Evolutionary conservation across 495 filamentous ascomycete species (phyloP).

Genomic region (Cenococcum geophilum): DNA sequence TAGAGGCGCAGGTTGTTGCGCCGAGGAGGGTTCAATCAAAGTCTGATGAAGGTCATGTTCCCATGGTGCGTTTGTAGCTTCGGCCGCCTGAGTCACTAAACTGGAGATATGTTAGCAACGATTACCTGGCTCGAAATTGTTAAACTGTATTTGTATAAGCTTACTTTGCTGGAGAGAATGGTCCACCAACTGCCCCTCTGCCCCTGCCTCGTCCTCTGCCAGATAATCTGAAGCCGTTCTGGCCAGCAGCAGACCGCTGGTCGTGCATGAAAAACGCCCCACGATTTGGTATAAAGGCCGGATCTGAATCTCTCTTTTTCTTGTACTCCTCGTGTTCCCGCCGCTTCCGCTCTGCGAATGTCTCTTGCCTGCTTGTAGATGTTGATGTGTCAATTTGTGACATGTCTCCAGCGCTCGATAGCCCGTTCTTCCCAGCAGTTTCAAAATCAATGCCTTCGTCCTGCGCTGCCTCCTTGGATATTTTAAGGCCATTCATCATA

Average conservation of each 20-base stretch:
- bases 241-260: conserved; percentile 68
- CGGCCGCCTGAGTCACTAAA: conserved; percentile 45
- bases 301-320: conserved; percentile 81
- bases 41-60: conserved; percentile 92
- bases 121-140: neutral
- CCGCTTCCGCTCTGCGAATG: conserved; percentile 60
- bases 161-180: conserved; percentile 56
- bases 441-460: conserved; percentile 62
- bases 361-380: conserved; percentile 38
- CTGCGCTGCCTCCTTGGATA: conserved; percentile 52
- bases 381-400: conserved; percentile 22
- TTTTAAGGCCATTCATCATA: conserved; percentile 78
- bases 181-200: conserved; percentile 48
- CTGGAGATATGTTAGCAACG: conserved; percentile 25
- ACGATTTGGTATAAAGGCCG: conserved; percentile 89
- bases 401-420: conserved; percentile 32
- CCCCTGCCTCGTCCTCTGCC: conserved; percentile 54
- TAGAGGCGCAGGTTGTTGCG: conserved; percentile 35
- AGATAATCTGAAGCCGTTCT: conserved; percentile 71
- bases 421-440: conserved; percentile 41
- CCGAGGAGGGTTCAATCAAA: conserved; percentile 38
- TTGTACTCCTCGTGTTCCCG: conserved; percentile 87
- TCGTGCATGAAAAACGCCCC: conserved; percentile 98
- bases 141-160: neutral
- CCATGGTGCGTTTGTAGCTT: conserved; percentile 70